Evolutionary conservation across 2,329 filamentous ascomycete genomes (phyloP), one percentile per base, ranked within the genome.

Genomic region (Calonectria montana): DNA sequence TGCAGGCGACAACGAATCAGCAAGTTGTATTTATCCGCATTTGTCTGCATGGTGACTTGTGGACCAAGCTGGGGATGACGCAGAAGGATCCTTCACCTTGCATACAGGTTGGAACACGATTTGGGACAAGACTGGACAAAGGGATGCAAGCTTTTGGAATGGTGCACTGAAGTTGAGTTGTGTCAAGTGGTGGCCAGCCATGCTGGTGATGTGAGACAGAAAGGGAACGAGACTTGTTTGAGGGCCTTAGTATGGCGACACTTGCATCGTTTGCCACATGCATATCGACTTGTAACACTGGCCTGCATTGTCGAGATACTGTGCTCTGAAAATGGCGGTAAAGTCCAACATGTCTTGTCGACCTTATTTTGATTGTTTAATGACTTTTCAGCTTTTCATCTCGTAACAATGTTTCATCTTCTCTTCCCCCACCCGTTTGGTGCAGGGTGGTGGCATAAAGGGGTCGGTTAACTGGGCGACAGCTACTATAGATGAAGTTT

Each of bases 401-500:
- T 35, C 31, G 53, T 37, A 31, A 35, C 29, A 23, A 16, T 55
- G 31, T 47, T 64, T 23, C 27, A 64, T 31, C 43, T 18, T 47
- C 31, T 35, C 27, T 41, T 50, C 61, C 55, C 59, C 61, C 61
- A 47, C 61, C 31, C 12, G 61, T 64, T 64, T 63, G 41, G n/a
- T 63, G 23, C 61, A 63, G 61, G 29, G 61, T 35, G 15, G n/a
- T 62, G 37, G 41, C 27, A 63, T 47, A 31, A 64, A 64, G 45
- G 43, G 62, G 48, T 23, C 25, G 45, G 64, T 57, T 66, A 50
- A 43, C 64, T 41, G 37, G 64, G 48, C 48, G 53, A 66, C 41
- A 29, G 48, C 47, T 66, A 35, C 64, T 55, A 55, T 66, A 39
- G 48, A 45, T 55, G 63, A 66, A 57, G 53, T 41, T 29, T 43